phyloP scores from a whole-genome alignment of 768 basidiomycete species.

The Amanita pallidorosea region DNA sequence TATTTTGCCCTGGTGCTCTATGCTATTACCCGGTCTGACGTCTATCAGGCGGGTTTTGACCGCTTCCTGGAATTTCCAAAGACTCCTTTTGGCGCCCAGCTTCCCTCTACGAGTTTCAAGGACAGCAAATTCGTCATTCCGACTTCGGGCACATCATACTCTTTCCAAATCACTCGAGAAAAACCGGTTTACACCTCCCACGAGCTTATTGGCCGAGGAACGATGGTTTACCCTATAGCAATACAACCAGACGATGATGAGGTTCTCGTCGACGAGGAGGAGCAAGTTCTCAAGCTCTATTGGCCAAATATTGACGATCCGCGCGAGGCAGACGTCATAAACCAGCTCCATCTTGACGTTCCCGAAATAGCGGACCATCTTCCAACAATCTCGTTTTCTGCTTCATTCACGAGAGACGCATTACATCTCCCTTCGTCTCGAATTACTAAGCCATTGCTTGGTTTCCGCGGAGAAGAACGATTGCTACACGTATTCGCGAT shows the following conservation, averaged over 20 bases:
- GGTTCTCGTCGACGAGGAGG: slow-evolving; percentile 1
- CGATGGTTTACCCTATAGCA: slow-evolving; percentile 3
- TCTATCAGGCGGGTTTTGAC: slow-evolving; percentile 2
- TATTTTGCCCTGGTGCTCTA: slow-evolving; percentile 3
- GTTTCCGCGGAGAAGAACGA: neutral
- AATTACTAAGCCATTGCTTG: neutral
- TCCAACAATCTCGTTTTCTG: slow-evolving; percentile 1
- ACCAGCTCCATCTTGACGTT: slow-evolving; percentile 2
- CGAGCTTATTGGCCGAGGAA: slow-evolving; percentile 6
- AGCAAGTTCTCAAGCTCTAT: slow-evolving; percentile 5
- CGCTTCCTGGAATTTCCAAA: neutral
- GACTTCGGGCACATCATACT: neutral
- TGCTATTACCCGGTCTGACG: neutral
- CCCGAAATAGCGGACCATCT: slow-evolving; percentile 4
- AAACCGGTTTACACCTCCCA: slow-evolving; percentile 1
- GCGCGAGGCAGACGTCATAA: neutral
- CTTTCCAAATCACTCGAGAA: slow-evolving; percentile 2
- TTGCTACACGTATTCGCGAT: slow-evolving; percentile 2
- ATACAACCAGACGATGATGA: slow-evolving; percentile 1
- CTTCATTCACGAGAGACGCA: slow-evolving; percentile 2
- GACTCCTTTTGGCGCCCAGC: neutral
- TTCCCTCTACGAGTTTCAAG: neutral
- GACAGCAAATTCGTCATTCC: neutral
- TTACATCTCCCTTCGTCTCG: neutral
- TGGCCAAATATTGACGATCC: slow-evolving; percentile 1